Evolutionary conservation across 148 eudicot species (phyloP), one percentile per base, ranked within the genome.

Genomic region (Vaccinium vitisidaea): DNA sequence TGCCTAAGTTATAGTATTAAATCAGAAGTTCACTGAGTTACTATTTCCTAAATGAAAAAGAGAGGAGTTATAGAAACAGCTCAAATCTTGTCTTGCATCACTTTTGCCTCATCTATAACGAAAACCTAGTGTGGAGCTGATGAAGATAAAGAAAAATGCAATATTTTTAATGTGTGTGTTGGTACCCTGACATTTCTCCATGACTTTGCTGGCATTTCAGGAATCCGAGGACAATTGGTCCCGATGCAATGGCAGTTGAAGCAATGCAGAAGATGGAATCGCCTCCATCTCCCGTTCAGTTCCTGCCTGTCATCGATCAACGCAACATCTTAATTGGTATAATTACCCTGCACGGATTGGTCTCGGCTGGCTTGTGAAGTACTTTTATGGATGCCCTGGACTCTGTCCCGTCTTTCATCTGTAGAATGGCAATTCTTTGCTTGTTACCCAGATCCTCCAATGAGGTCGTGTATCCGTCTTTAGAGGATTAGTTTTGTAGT

Each of bases 181-280:
- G 6, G 50, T 75, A 4, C 52, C 7, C 48, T 7, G 36, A 49
- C 53, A 23, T 8, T 13, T 58, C 3, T 63, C 18, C 48, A n/a
- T 6, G 13, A 43, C 10, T 77, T 71, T 30, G 13, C 8, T 70
- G 82, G 50, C 43, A 18, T 85, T 80, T 48, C 92, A 97, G 98
- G 93, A 90, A 86, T 27, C 99, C 99, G 1, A 93, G 99, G 89
- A 94, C 92, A 56, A 93, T 97, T 49, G 90, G 90, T 53, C 96
- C 98, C 3, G 94, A 93, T 43, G 92, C 95, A 78, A 97, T 97
- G 99, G 99, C 98, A 19, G 99, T 92, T 30, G 96, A 93, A 77
- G 99, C 99, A 77, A 97, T 97, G 98, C 88, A 92, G 89, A 95
- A 88, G 91, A 97, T 97, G 98, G 99, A 97, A 79, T 86, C 98